Evolutionary conservation across 768 basidiomycete species (phyloP).

Genomic region (Lepiota brunneoincarnata): DNA sequence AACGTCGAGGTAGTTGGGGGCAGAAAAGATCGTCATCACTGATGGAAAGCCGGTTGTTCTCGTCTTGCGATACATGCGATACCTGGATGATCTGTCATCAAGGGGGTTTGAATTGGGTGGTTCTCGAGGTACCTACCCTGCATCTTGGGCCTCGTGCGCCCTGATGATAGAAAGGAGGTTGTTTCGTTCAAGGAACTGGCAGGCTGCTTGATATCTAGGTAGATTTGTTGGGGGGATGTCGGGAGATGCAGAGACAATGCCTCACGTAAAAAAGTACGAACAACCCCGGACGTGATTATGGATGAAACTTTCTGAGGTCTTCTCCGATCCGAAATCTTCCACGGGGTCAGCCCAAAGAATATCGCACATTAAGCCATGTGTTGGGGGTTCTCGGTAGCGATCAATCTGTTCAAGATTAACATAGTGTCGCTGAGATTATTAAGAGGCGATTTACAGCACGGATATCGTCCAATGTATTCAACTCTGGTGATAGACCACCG

Average conservation of each 20-base stretch:
- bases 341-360: constrained; percentile 98
- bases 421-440: not conserved
- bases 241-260: constrained; percentile 1
- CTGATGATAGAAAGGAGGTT: constrained; percentile 95
- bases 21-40: constrained; percentile 99
- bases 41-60: constrained; percentile 98
- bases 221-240: constrained; percentile 9
- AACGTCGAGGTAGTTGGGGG: constrained; percentile 96
- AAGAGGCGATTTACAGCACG: constrained; percentile 56
- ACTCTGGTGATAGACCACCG: constrained; percentile 92
- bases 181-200: constrained; percentile 96
- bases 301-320: constrained; percentile 84
- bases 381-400: constrained; percentile 97
- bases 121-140: constrained; percentile 59
- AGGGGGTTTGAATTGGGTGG: constrained; percentile 4
- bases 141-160: constrained; percentile 98
- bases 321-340: constrained; percentile 96
- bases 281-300: constrained; percentile 98
- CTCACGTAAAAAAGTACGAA: constrained; percentile 83
- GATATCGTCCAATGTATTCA: constrained; percentile 94
- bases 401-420: constrained; percentile 62
- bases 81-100: constrained; percentile 42
- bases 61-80: constrained; percentile 99
- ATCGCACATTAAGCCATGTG: constrained; percentile 97
- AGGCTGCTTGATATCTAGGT: constrained; percentile 89